Base-by-base conservation (phyloP, 106 monocot species). In the Agapanthus africanus region DNA sequence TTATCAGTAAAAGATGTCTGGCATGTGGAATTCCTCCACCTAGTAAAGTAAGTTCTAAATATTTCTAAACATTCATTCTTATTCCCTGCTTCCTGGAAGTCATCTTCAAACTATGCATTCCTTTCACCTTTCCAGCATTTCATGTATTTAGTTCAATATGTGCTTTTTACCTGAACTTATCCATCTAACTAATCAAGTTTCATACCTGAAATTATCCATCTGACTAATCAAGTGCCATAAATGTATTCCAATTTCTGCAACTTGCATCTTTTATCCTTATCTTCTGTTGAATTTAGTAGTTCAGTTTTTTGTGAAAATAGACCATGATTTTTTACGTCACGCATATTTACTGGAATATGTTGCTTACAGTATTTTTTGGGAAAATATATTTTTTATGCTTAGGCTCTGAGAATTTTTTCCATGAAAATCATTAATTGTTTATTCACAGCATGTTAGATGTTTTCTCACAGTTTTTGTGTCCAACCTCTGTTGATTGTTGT, bases 21-120 rank as follows among this genome's bases (percentile, higher is more conserved):
- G 62, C 87, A 31, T 87, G 74, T 76, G 90, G 90, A 78, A 90
- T 99, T 47, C 84, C 81, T 37, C 93, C 87, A 40, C 99, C 99
- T 44, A 99, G 83, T 90, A 99, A 99, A 87, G 88, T 46, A 85
- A 74, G 79, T 84, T 70, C 41, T 39, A 7, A 6, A 41, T 69
- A 50, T 15, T 50, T 16, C 22, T 49, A 11, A 32, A 68, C 68
- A 22, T 19, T n/a, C n/a, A n/a, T n/a, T n/a, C 13, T 37, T n/a
- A 3, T 25, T 62, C 25, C 1, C 38, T 19, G 6, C 32, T n/a
- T 61, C 13, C 63, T 7, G 44, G 41, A 47, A 10, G 11, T 1
- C 56, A 57, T 0, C 7, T 54, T 5, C 14, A 7, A 27, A 11
- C 27, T 54, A 9, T 57, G 11, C 56, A 57, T 1, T 31, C 27